phyloP scores from a whole-genome alignment of 306 rosid species.

The Quercus bicolor region DNA sequence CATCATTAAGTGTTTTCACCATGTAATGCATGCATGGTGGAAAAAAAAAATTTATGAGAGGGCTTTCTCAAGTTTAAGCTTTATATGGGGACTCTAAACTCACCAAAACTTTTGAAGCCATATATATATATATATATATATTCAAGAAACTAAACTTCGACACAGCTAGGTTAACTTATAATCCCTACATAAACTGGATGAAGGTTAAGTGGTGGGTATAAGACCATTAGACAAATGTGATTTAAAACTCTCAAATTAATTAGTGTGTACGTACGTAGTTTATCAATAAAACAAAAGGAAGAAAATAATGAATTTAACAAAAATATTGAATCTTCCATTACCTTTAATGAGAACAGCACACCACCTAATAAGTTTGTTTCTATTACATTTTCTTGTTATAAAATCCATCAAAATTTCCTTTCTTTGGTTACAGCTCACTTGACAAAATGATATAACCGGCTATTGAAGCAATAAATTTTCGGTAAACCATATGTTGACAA shows the following conservation, averaged over 20 bases:
- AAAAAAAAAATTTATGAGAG: too few species aligned
- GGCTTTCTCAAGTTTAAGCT: too few species aligned
- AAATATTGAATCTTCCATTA: neutral
- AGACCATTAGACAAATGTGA: neutral
- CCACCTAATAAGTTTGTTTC: neutral
- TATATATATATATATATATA: too few species aligned
- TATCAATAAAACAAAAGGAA: neutral
- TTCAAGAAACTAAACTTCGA: too few species aligned
- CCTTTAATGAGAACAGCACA: neutral
- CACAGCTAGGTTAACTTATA: too few species aligned
- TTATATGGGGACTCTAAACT: too few species aligned
- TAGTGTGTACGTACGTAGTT: neutral
- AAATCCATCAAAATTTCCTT: neutral
- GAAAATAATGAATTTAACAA: too few species aligned
- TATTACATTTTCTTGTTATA: neutral
- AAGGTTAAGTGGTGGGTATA: neutral
- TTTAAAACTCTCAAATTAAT: too few species aligned
- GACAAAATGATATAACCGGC: neutral
- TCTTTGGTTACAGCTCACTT: neutral
- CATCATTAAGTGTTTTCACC: too few species aligned
- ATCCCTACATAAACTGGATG: too few species aligned
- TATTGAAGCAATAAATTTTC: neutral
- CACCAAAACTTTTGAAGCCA: too few species aligned
- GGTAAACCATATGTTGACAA: neutral
- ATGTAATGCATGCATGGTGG: too few species aligned